These are phyloP conservation scores for Russula sp. DNA, from an alignment of 768 basidiomycete genomes.

Conservation along the genomic window DNA sequence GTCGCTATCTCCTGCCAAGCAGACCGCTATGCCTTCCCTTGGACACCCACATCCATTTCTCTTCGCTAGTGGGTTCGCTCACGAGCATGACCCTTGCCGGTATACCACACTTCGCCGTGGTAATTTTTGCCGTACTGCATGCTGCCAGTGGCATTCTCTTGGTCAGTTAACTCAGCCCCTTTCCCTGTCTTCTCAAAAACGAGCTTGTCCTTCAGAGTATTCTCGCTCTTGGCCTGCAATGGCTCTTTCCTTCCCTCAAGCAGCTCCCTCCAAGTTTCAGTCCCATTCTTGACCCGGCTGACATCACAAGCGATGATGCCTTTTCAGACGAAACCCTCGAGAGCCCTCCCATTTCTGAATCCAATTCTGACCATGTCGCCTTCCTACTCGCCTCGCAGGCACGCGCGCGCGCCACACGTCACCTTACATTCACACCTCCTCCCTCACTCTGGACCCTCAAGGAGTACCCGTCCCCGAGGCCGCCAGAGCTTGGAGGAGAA, in stretches of 20 bases:
- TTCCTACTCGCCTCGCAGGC: constrained; percentile 8
- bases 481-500: constrained; percentile 3
- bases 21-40: no score
- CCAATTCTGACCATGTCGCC: not conserved
- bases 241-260: constrained; percentile 9
- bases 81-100: no score
- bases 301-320: not conserved
- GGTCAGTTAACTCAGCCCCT: not conserved
- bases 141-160: constrained; percentile 8
- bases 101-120: constrained; percentile 3
- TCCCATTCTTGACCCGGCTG: not conserved
- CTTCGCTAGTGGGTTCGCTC: not conserved
- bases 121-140: not conserved
- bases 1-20: no score
- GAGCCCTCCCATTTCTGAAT: not conserved
- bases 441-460: constrained; percentile 10
- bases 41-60: not conserved
- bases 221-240: constrained; percentile 12
- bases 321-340: no score
- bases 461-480: constrained; percentile 6
- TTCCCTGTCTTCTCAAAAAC: not conserved
- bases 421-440: not conserved
- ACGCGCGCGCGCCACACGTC: constrained; percentile 10
- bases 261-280: constrained; percentile 5
- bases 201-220: constrained; percentile 7